Evolutionary conservation across 768 basidiomycete species (phyloP).

Genomic region (Leucosporidium creatinivorum): DNA sequence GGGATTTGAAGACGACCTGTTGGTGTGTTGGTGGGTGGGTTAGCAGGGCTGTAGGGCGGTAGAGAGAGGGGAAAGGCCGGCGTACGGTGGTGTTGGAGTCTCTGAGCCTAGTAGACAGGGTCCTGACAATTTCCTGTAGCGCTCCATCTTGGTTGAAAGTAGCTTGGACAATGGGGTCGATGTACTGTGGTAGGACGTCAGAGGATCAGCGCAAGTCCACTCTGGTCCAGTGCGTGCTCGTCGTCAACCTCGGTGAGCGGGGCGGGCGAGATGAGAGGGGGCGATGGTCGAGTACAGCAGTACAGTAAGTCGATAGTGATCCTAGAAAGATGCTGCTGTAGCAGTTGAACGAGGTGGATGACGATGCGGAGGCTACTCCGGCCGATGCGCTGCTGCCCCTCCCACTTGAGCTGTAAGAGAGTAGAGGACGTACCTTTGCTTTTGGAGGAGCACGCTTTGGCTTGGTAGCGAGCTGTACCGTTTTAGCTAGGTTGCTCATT

Average conservation of each 20-base stretch:
- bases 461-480: slow-evolving; percentile 93
- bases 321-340: too few species aligned
- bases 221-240: background rate
- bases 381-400: too few species aligned
- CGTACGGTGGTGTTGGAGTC: slow-evolving; percentile 87
- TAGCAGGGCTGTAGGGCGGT: background rate
- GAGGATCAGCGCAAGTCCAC: background rate
- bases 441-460: slow-evolving; percentile 94
- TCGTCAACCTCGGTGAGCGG: background rate
- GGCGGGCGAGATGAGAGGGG: too few species aligned
- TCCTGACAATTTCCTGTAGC: slow-evolving; percentile 84
- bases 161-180: slow-evolving; percentile 90
- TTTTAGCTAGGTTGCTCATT: slow-evolving; percentile 46
- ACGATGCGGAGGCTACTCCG: too few species aligned
- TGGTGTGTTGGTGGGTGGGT: background rate
- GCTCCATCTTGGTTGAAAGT: slow-evolving; percentile 96
- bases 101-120: slow-evolving; percentile 70
- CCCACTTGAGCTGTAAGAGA: background rate
- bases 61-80: background rate
- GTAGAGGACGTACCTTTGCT: slow-evolving; percentile 60
- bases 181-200: slow-evolving; percentile 55
- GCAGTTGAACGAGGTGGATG: too few species aligned
- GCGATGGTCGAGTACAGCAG: too few species aligned
- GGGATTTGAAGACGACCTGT: slow-evolving; percentile 94
- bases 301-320: too few species aligned